These are phyloP conservation scores for Exophiala sideris DNA, from an alignment of 2,329 filamentous ascomycete species.

Conservation along the genomic window DNA sequence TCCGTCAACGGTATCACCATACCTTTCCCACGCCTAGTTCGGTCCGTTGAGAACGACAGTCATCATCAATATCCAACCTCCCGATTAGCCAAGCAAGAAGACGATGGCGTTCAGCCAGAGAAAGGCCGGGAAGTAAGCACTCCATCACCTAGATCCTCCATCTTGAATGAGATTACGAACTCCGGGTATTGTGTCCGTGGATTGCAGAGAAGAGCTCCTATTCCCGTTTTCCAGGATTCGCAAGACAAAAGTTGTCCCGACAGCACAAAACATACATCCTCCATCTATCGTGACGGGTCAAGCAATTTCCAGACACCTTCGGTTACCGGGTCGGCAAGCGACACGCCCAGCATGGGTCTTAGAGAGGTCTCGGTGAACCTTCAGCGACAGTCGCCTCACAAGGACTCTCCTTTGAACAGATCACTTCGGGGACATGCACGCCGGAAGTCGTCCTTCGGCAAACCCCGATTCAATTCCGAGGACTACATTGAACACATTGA, in stretches of 20 bases:
- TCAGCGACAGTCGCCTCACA: constrained; percentile 23
- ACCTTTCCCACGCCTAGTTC: constrained; percentile 19
- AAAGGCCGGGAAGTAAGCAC: constrained; percentile 6
- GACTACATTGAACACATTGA: constrained; percentile 52
- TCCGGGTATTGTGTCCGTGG: constrained; percentile 12
- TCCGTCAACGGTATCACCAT: constrained; percentile 24
- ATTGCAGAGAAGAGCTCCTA: constrained; percentile 15
- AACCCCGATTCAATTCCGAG: constrained; percentile 39
- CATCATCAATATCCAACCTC: constrained; percentile 6
- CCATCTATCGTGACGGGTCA: constrained; percentile 21
- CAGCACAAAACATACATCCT: constrained; percentile 7
- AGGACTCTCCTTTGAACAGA: constrained; percentile 25
- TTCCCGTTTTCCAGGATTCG: constrained; percentile 26
- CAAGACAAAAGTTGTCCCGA: constrained; percentile 3
- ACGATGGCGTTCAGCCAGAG: constrained; percentile 9
- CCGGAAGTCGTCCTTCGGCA: constrained; percentile 19
- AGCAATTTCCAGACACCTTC: constrained; percentile 20
- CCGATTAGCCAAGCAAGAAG: constrained; percentile 15
- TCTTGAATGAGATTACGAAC: constrained; percentile 26
- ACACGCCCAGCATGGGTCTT: constrained; percentile 25
- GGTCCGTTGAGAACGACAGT: constrained; percentile 17
- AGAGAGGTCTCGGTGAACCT: constrained; percentile 30
- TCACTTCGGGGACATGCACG: constrained; percentile 17
- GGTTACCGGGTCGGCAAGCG: constrained; percentile 16
- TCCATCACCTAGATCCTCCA: constrained; percentile 15